Evolutionary conservation across 768 basidiomycete genomes (phyloP), one percentile per base, ranked within the genome.

Genomic region (Boletus bicolor): DNA sequence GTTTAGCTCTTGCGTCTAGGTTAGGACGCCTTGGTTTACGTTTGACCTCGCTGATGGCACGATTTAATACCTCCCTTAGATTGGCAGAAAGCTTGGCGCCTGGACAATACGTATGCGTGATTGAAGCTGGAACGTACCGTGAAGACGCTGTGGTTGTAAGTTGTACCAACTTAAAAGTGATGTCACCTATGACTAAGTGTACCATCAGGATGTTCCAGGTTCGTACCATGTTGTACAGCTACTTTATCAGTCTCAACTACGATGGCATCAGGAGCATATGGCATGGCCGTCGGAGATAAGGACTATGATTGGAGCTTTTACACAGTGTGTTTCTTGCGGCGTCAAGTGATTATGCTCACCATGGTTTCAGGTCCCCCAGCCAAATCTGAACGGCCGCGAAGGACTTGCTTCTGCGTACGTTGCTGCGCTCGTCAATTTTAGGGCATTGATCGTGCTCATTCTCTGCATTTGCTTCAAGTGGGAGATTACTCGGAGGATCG

Each of bases 401-500:
- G 19, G 57, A 5, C 1, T 4, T 11, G 37, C 21, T 24, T 57
- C 49, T 15, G 62, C 34, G 62, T 63, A 34, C 10, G 59, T 51
- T 24, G 7, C 10, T 19, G 5, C n/a, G 19, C 11, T 38, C 24
- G 8, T 21, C 24, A 5, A 24, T 14, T 21, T 37, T 11, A 9
- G 6, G 5, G 1, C 19, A 14, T 3, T 26, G 6, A 17, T 19
- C 2, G n/a, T 30, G 1, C 19, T 38, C 8, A 62, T 38, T 17
- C 8, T 14, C 32, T 26, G 7, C 26, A 14, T 43, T n/a, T 15
- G 3, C 28, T 39, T 8, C 2, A 32, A 63, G 62, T 9, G 62
- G 62, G 36, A 60, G 63, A 34, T 37, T 63, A 34, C 58, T 63
- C 5, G 62, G 62, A 35, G 62, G 62, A 38, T 61, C 62, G 8